phyloP scores from a whole-genome alignment of 805 yeast genomes.

The Teunomyces kruisii region DNA sequence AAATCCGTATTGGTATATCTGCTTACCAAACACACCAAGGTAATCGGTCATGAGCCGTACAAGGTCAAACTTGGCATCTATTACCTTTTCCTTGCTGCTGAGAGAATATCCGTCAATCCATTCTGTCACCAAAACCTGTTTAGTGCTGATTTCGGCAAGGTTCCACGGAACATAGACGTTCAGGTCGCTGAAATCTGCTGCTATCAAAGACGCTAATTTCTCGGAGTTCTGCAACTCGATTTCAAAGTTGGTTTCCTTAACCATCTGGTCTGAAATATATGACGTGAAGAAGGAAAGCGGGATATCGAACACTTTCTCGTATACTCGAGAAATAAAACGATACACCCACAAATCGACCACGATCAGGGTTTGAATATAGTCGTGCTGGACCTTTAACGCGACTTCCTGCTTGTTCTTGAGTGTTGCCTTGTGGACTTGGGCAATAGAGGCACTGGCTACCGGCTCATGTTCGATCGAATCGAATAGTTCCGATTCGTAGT shows the following conservation, averaged over 20 bases:
- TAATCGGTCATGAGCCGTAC: conserved; percentile 49
- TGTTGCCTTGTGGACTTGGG: conserved; percentile 63
- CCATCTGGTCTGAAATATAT: conserved; percentile 57
- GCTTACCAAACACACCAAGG: conserved; percentile 52
- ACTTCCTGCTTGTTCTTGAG: conserved; percentile 50
- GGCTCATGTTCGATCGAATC: conserved; percentile 52
- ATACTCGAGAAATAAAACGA: conserved; percentile 48
- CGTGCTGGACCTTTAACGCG: conserved; percentile 68
- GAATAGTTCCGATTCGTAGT: conserved; percentile 42
- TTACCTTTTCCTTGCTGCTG: conserved; percentile 44
- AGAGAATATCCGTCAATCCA: conserved; percentile 76
- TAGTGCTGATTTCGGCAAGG: neutral
- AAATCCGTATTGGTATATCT: conserved; percentile 64
- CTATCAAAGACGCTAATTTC: conserved; percentile 36
- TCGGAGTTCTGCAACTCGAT: conserved; percentile 57
- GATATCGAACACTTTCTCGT: conserved; percentile 59
- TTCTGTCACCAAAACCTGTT: conserved; percentile 60
- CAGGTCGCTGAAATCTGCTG: conserved; percentile 36
- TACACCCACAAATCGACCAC: conserved; percentile 62
- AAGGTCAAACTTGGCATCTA: conserved; percentile 38
- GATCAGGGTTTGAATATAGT: conserved; percentile 60
- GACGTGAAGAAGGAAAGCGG: conserved; percentile 58
- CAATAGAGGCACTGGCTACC: conserved; percentile 73
- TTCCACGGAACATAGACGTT: conserved; percentile 57
- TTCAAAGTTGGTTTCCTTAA: conserved; percentile 60